These are phyloP conservation scores for Dentipellis sp. DNA, from an alignment of 768 basidiomycete genomes.

Conservation along the genomic window DNA sequence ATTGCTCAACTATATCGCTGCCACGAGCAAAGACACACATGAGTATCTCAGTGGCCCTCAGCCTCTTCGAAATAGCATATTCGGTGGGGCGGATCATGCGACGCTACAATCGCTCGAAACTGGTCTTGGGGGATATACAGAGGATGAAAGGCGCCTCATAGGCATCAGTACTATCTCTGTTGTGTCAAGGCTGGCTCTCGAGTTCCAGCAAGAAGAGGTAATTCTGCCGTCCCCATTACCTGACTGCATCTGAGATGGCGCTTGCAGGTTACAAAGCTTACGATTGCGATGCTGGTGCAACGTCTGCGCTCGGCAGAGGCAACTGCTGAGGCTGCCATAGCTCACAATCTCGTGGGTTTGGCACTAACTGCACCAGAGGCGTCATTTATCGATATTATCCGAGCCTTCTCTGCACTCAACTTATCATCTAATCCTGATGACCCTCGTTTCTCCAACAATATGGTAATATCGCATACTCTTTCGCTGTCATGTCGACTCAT, in stretches of 20 bases:
- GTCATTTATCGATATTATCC: slow-evolving; percentile 77
- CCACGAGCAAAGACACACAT: slow-evolving; percentile 68
- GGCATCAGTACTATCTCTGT: slow-evolving; percentile 90
- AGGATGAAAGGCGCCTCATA: slow-evolving; percentile 77
- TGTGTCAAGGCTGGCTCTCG: slow-evolving; percentile 79
- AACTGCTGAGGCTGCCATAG: slow-evolving; percentile 83
- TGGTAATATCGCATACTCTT: slow-evolving; percentile 36
- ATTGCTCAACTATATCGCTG: slow-evolving; percentile 83
- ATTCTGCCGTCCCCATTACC: not conserved
- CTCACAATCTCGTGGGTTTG: slow-evolving; percentile 85
- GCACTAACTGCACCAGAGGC: slow-evolving; percentile 70
- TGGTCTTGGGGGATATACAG: slow-evolving; percentile 58
- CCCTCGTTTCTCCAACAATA: slow-evolving; percentile 81
- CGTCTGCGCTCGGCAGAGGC: slow-evolving; percentile 79
- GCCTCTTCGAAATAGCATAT: slow-evolving; percentile 2
- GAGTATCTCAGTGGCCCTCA: slow-evolving; percentile 39
- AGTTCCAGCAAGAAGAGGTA: slow-evolving; percentile 82
- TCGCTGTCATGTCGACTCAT: not conserved
- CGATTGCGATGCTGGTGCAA: slow-evolving; percentile 89
- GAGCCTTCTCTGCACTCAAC: slow-evolving; percentile 77
- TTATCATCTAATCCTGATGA: slow-evolving; percentile 85
- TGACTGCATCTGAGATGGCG: not conserved
- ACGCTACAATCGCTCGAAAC: slow-evolving; percentile 52
- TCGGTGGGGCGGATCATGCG: slow-evolving; percentile 30
- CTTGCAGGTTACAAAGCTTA: slow-evolving; percentile 68